Conservation (phyloP, 768 basidiomycete genomes). For the Mycena haematopus region DNA sequence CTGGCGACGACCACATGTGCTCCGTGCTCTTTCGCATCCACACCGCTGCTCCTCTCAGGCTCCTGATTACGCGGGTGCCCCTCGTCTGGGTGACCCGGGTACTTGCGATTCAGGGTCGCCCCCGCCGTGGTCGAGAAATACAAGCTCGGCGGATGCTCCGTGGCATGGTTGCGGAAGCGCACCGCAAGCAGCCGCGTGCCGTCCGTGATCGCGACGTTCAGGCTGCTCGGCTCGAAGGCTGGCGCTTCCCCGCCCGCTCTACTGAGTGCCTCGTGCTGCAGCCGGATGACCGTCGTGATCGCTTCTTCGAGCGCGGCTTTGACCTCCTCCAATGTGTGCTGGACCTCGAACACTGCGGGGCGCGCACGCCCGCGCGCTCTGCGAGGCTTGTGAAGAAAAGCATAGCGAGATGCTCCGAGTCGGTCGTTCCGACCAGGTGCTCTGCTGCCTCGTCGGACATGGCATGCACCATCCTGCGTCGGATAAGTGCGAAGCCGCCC, state of each 20-base stretch:
- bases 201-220: background rate
- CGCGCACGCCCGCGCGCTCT: background rate
- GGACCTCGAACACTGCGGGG: background rate
- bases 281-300: background rate
- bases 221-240: background rate
- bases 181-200: background rate
- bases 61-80: background rate
- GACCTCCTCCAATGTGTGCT: background rate
- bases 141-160: background rate
- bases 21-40: background rate
- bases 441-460: background rate
- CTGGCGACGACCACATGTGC: constrained; percentile 11
- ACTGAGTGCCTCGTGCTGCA: background rate
- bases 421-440: background rate
- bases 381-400: background rate
- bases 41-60: background rate
- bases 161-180: background rate
- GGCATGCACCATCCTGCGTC: background rate
- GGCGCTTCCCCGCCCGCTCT: background rate
- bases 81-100: constrained; percentile 10
- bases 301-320: background rate
- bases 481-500: background rate
- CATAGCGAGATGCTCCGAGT: background rate
- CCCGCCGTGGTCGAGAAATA: constrained; percentile 9
- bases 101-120: constrained; percentile 17